phyloP scores from a whole-genome alignment of 768 basidiomycete genomes.

The Nidularia sp. region DNA sequence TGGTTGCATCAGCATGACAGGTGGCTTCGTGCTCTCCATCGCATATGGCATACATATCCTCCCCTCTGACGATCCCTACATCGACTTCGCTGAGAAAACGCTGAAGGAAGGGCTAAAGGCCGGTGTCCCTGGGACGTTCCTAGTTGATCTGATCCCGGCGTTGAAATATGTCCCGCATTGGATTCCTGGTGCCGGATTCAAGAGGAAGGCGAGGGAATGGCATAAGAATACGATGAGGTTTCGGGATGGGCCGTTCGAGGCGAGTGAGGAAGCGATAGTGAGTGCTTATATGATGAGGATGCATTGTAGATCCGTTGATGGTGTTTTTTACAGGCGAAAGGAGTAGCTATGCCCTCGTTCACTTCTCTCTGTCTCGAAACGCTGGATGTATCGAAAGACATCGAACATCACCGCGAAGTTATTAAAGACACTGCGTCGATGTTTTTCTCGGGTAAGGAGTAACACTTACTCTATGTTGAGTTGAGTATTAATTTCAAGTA shows the following conservation, averaged over 20 bases:
- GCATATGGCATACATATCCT: constrained; percentile 36
- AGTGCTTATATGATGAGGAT: background rate
- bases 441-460: constrained; percentile 21
- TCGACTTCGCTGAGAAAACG: constrained; percentile 28
- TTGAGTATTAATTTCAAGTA: background rate
- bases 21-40: constrained; percentile 13
- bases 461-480: too few relatives aligned
- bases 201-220: constrained; percentile 43
- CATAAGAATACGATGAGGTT: constrained; percentile 22
- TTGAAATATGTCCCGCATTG: constrained; percentile 42
- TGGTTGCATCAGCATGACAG: background rate
- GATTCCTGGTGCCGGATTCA: constrained; percentile 55
- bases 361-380: constrained; percentile 15
- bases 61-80: constrained; percentile 32
- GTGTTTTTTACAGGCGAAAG: constrained; percentile 9
- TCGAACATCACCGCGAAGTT: constrained; percentile 10
- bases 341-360: constrained; percentile 15
- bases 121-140: constrained; percentile 27
- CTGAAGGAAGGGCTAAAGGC: constrained; percentile 20
- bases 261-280: constrained; percentile 12
- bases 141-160: constrained; percentile 31
- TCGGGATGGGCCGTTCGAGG: constrained; percentile 26
- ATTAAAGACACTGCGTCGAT: constrained; percentile 35
- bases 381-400: constrained; percentile 12
- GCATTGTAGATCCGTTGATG: background rate